Conservation (phyloP, 2,329 filamentous ascomycete genomes). For the Pestalotiopsis fici region DNA sequence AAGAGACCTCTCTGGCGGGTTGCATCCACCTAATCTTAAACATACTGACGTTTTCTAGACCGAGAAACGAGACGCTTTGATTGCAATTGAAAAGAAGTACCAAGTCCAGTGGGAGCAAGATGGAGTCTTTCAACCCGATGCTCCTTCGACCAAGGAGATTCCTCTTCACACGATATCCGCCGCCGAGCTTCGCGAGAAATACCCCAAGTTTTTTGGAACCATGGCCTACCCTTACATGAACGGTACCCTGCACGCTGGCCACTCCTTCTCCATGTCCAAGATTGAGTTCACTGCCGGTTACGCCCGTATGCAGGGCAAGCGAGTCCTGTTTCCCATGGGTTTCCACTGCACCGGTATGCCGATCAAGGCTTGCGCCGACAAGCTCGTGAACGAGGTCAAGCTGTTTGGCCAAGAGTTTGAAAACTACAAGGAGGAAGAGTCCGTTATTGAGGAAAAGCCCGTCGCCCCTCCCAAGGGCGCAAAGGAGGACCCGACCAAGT, state of each 20-base stretch:
- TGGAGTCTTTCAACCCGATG: conserved; percentile 81
- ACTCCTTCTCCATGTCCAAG: conserved; percentile 90
- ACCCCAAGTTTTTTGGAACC: conserved; percentile 87
- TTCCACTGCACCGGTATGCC: conserved; percentile 98
- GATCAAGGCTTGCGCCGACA: conserved; percentile 97
- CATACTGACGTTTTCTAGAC: conserved; percentile 52
- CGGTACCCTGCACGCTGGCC: conserved; percentile 84
- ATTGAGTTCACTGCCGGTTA: conserved; percentile 90
- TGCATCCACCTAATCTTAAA: not conserved
- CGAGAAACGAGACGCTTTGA: conserved; percentile 82
- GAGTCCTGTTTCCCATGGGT: conserved; percentile 84
- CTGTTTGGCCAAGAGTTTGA: conserved; percentile 88
- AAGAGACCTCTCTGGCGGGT: not conserved
- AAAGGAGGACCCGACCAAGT: conserved; percentile 82
- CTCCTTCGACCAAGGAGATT: conserved; percentile 76
- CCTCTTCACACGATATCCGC: conserved; percentile 74
- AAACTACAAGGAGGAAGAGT: conserved; percentile 63
- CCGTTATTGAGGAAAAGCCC: conserved; percentile 42
- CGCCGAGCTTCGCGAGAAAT: conserved; percentile 73
- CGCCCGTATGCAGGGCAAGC: conserved; percentile 87
- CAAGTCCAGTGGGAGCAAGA: conserved; percentile 80
- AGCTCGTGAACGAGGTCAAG: conserved; percentile 85
- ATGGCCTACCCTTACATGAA: conserved; percentile 62
- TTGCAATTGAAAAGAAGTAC: conserved; percentile 88
- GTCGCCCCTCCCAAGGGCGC: conserved; percentile 60